phyloP scores from a whole-genome alignment of 345 rosid species.

The Odontarrhena argentea region DNA sequence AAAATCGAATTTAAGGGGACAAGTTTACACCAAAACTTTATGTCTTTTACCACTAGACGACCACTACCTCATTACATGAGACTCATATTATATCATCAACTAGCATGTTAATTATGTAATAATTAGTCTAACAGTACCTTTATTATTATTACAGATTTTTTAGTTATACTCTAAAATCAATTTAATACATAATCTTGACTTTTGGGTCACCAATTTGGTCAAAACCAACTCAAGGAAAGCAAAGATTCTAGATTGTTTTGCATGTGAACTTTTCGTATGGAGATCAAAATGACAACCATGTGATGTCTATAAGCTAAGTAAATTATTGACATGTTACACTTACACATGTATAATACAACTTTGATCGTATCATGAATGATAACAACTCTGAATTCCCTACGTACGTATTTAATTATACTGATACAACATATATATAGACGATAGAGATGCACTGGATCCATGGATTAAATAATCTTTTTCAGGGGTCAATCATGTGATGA shows the following conservation, averaged over 20 bases:
- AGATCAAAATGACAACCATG: constrained; percentile 8
- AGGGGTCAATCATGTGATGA: constrained; percentile 17
- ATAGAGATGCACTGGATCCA: constrained; percentile 19
- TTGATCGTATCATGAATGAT: neutral
- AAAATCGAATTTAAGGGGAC: too few species aligned
- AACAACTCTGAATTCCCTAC: neutral
- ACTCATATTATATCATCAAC: too few species aligned
- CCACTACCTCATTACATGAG: too few species aligned
- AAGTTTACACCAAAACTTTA: too few species aligned
- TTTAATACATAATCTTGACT: neutral
- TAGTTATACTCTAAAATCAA: too few species aligned
- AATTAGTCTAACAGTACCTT: too few species aligned
- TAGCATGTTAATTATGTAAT: too few species aligned
- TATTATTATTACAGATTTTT: too few species aligned
- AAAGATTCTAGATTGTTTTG: neutral
- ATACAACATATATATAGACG: neutral
- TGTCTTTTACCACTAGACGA: too few species aligned
- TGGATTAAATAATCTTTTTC: neutral
- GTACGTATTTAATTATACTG: constrained; percentile 5
- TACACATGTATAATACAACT: constrained; percentile 1
- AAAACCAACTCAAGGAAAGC: neutral
- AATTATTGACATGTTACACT: neutral
- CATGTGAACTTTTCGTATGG: constrained; percentile 4
- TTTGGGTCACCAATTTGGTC: neutral
- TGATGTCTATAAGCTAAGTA: constrained; percentile 8